Conservation (phyloP, 345 rosid species). For the Hibiscus syriacus region DNA sequence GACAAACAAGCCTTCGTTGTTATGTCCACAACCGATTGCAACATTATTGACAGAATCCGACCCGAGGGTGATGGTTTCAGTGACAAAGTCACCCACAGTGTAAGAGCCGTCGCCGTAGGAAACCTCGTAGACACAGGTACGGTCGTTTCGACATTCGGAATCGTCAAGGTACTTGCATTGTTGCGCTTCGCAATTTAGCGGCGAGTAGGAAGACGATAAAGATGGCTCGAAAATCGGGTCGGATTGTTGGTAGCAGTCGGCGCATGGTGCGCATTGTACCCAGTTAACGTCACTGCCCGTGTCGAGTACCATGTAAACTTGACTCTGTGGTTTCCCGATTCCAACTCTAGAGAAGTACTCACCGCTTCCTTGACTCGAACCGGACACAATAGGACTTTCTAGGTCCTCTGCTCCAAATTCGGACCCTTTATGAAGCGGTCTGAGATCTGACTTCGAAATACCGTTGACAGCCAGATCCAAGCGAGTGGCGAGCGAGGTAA, state of each 20-base stretch:
- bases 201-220: conserved; percentile 51
- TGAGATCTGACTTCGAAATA: conserved; percentile 40
- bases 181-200: conserved; percentile 52
- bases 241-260: conserved; percentile 75
- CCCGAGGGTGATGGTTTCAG: conserved; percentile 73
- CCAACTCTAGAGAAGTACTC: conserved; percentile 87
- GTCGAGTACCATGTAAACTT: conserved; percentile 67
- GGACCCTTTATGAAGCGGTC: conserved; percentile 21
- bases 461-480: conserved; percentile 42
- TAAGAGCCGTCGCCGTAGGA: conserved; percentile 86
- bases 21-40: conserved; percentile 86
- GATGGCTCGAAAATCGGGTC: conserved; percentile 79
- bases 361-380: conserved; percentile 83
- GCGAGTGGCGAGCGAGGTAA: conserved; percentile 40
- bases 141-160: conserved; percentile 51
- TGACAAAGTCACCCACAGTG: conserved; percentile 74
- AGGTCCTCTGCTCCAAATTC: conserved; percentile 30
- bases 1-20: conserved; percentile 63
- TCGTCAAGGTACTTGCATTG: conserved; percentile 63
- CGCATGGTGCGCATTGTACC: conserved; percentile 87
- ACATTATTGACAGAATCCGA: conserved; percentile 42
- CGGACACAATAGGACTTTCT: conserved; percentile 57
- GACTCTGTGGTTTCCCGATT: conserved; percentile 69
- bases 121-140: conserved; percentile 68
- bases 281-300: conserved; percentile 85